phyloP scores from a whole-genome alignment of 2,329 filamentous ascomycete genomes.

The Calonectria multiphialidica region DNA sequence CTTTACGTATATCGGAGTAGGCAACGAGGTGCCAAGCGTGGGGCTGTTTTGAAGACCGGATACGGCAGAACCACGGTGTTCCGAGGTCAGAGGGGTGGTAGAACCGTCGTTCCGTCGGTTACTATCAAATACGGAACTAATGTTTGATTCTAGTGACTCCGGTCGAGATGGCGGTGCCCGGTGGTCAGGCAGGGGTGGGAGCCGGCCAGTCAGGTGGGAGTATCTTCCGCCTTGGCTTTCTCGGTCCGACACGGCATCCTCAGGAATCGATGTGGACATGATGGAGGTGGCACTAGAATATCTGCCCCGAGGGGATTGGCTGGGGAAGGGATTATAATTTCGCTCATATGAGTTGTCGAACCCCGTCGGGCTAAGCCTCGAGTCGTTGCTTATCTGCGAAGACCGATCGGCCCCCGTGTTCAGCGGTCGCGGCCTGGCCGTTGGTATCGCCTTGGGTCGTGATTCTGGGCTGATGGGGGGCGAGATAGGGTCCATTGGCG shows the following conservation, averaged over 20 bases:
- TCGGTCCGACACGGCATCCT: constrained; percentile 40
- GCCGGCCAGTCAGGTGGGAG: constrained; percentile 32
- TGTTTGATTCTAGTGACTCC: constrained; percentile 41
- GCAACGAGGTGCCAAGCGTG: constrained; percentile 37
- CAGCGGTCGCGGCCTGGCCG: constrained; percentile 34
- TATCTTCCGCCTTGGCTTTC: constrained; percentile 27
- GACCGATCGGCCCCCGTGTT: constrained; percentile 34
- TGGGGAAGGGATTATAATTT: constrained; percentile 41
- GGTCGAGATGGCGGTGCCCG: constrained; percentile 33
- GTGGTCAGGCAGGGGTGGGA: constrained; percentile 22
- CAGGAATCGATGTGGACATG: constrained; percentile 42
- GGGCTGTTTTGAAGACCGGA: constrained; percentile 40
- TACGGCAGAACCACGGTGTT: constrained; percentile 34
- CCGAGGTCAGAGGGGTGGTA: constrained; percentile 34
- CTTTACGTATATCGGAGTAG: constrained; percentile 32
- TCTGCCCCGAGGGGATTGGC: constrained; percentile 31
- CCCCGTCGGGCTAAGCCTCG: constrained; percentile 35
- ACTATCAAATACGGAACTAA: constrained; percentile 40
- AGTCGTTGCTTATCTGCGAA: constrained; percentile 39
- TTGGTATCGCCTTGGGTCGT: constrained; percentile 14
- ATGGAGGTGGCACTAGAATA: constrained; percentile 39
- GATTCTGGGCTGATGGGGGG: constrained; percentile 39
- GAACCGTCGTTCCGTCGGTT: constrained; percentile 32
- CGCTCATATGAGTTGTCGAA: constrained; percentile 37
- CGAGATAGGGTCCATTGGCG: constrained; percentile 34